These are phyloP conservation scores for Kickxella alabastrina DNA, from an alignment of 192 early-diverging fungal genomes.

Conservation along the genomic window DNA sequence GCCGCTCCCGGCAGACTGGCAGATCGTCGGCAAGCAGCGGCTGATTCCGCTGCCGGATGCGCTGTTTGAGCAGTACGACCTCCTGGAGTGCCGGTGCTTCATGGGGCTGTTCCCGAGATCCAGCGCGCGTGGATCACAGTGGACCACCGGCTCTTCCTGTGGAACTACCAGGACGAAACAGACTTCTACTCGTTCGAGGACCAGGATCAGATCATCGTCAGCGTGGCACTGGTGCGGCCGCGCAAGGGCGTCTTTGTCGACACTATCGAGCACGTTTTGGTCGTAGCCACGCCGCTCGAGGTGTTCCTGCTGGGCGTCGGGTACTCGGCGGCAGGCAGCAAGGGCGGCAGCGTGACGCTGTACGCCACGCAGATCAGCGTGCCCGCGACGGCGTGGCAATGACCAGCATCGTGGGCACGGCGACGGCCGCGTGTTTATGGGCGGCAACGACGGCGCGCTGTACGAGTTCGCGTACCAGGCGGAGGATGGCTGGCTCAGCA, in stretches of 20 bases:
- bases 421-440: conserved; percentile 86
- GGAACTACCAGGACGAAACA: conserved; percentile 82
- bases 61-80: conserved; percentile 73
- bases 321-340: conserved; percentile 23
- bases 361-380: conserved; percentile 78
- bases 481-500: conserved; percentile 82
- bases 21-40: conserved; percentile 58
- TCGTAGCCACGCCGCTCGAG: conserved; percentile 82
- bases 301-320: conserved; percentile 78
- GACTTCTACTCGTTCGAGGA: conserved; percentile 76
- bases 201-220: conserved; percentile 85
- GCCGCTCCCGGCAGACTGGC: conserved; percentile 48
- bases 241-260: conserved; percentile 75
- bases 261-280: conserved; percentile 76
- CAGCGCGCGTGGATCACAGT: conserved; percentile 89
- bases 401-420: conserved; percentile 71
- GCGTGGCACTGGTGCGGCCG: conserved; percentile 77
- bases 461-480: conserved; percentile 88
- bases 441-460: conserved; percentile 78
- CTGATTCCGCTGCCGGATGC: conserved; percentile 68
- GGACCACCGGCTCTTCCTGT: conserved; percentile 82
- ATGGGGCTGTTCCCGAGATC: conserved; percentile 90
- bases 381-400: conserved; percentile 80
- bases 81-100: conserved; percentile 71
- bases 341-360: conserved; percentile 61